phyloP scores from a whole-genome alignment of 306 rosid genomes.

The Cicer judaicum region DNA sequence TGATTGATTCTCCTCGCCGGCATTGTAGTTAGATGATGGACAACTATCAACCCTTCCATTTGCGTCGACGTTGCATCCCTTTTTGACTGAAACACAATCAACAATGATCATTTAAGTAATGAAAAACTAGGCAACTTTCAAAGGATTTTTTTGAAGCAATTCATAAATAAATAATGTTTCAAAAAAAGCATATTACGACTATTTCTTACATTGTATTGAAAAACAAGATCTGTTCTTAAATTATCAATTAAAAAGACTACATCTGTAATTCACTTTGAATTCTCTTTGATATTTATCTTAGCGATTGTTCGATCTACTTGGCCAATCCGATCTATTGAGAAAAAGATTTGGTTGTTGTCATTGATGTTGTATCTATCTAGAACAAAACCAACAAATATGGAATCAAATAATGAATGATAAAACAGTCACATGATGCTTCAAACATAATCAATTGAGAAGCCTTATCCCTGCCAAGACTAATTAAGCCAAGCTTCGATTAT shows the following conservation, averaged over 20 bases:
- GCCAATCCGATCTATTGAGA: background rate
- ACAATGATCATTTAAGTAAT: constrained; percentile 9
- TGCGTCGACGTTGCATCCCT: constrained; percentile 48
- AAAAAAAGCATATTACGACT: background rate
- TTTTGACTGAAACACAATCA: constrained; percentile 53
- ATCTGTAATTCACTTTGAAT: background rate
- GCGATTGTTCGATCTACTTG: background rate
- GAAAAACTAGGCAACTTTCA: background rate
- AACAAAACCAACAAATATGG: background rate
- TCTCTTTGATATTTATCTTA: background rate
- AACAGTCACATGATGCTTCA: constrained; percentile 15
- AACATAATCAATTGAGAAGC: constrained; percentile 18
- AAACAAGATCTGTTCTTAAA: background rate
- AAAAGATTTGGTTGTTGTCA: background rate
- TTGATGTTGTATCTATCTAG: background rate
- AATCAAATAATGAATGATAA: constrained; percentile 3
- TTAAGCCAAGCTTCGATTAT: constrained; percentile 4
- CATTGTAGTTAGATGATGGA: constrained; percentile 40
- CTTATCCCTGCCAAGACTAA: background rate
- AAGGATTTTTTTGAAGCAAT: constrained; percentile 8
- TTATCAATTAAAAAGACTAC: background rate
- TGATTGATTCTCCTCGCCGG: constrained; percentile 45
- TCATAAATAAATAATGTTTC: constrained; percentile 10
- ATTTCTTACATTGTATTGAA: constrained; percentile 17
- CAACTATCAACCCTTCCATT: constrained; percentile 46